Evolutionary conservation across 805 yeast genomes (phyloP).

Genomic region (Metschnikowia kofuensis): DNA sequence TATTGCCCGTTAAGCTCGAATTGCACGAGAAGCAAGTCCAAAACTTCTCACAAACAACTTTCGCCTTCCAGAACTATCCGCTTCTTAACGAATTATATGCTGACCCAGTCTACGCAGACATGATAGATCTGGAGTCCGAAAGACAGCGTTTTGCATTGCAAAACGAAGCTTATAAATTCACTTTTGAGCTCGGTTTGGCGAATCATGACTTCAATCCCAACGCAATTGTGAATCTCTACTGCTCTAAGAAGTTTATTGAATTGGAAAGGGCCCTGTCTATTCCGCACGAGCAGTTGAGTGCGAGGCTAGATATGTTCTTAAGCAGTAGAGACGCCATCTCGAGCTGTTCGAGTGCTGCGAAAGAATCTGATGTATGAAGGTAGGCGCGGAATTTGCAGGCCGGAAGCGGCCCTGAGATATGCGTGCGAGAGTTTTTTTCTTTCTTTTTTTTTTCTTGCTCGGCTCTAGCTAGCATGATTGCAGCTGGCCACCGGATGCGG

Average conservation of each 20-base stretch:
- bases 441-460: not conserved
- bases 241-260: not conserved
- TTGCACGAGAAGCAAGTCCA: slow-evolving; percentile 13
- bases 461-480: not conserved
- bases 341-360: not conserved
- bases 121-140: slow-evolving; percentile 12
- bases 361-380: not conserved
- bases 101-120: slow-evolving; percentile 14
- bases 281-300: slow-evolving; percentile 6
- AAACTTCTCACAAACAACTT: slow-evolving; percentile 6
- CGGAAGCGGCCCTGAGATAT: not conserved
- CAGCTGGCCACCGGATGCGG: not conserved
- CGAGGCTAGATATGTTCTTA: slow-evolving; percentile 8
- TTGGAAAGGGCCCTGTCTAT: slow-evolving; percentile 2
- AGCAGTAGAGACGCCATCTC: slow-evolving; percentile 8
- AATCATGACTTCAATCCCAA: slow-evolving; percentile 28
- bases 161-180: slow-evolving; percentile 18
- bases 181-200: slow-evolving; percentile 25
- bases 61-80: slow-evolving; percentile 19
- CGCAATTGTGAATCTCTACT: slow-evolving; percentile 10
- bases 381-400: not conserved
- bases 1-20: slow-evolving; percentile 18
- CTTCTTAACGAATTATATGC: slow-evolving; percentile 16
- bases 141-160: slow-evolving; percentile 15
- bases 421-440: no score